phyloP scores from a whole-genome alignment of 345 rosid genomes.

The thale cress (Arabidopsis thaliana) region DNA sequence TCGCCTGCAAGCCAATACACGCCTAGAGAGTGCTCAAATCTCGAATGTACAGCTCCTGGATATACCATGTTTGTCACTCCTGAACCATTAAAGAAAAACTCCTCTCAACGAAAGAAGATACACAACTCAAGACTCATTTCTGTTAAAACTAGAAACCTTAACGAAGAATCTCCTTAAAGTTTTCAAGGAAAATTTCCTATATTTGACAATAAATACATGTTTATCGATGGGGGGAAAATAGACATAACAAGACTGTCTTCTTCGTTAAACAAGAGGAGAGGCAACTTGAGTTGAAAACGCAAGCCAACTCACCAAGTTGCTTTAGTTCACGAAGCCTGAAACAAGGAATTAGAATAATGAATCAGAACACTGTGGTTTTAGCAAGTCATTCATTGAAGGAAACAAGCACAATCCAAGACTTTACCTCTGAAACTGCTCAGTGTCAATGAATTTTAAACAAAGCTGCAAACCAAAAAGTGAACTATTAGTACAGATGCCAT shows the following conservation, averaged over 20 bases:
- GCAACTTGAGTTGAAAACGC: background rate
- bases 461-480: conserved; percentile 56
- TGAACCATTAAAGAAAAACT: conserved; percentile 42
- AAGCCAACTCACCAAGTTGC: conserved; percentile 78
- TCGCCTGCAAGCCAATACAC: conserved; percentile 89
- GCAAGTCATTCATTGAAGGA: background rate
- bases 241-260: conserved; percentile 4
- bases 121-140: background rate
- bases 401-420: conserved; percentile 27
- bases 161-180: background rate
- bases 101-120: conserved; percentile 6
- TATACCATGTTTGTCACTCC: conserved; percentile 80
- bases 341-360: conserved; percentile 15
- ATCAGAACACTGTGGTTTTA: conserved; percentile 1
- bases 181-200: background rate
- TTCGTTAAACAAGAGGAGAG: conserved; percentile 21
- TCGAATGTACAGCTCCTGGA: conserved; percentile 93
- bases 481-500: conserved; percentile 9
- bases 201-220: no score
- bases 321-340: conserved; percentile 92
- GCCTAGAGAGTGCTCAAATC: conserved; percentile 96
- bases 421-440: conserved; percentile 94
- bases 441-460: conserved; percentile 77
- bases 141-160: conserved; percentile 3
- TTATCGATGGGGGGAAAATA: background rate